Evolutionary conservation across 306 rosid species (phyloP), one percentile per base, ranked within the genome.

Genomic region (Erythrophleum fordii): DNA sequence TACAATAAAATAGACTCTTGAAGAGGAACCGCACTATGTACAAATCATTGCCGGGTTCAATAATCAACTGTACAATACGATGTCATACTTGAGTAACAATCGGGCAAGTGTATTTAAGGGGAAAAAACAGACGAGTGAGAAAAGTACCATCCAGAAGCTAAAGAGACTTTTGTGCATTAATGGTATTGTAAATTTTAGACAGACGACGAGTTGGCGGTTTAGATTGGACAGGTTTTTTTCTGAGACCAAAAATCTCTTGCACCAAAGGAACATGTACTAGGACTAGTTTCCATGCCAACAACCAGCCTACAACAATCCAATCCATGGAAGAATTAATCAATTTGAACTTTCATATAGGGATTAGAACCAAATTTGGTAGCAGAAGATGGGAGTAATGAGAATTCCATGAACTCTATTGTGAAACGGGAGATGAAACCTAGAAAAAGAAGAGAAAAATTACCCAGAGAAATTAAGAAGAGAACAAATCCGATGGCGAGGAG

Each of bases 241-340:
- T 87, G 28, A 91, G 83, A 61, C 98, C 93, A 39, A 89, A 93
- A 74, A 93, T 76, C 84, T 95, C 97, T 80, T 95, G 99, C 46
- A 95, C 98, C 73, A 95, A 70, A 65, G 98, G 97, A 48, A 95
- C 98, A 26, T 93, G 98, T 82, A 93, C 96, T 48, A 91, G 85
- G 17, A 93, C 98, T 17, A 95, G 55, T 82, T 95, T 95, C 99
- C 99, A 95, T 56, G 93, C 98, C 88, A 91, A 62, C 28, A 82
- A 90, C 97, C 99, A 95, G 72, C 99, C 97, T 91, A 42, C 31
- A 13, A 76, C 6, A 44, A 16, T 49, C 71, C 11, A 25, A 25
- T 42, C 79, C 17, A 12, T 5, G 16, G 16, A 68, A n/a, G 29
- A 46, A 62, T 2, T 39, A 62, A n/a, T 42, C 29, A 45, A 59